Conservation (phyloP, 352 stramenopile genomes). For the Phytophthora tubulina region DNA sequence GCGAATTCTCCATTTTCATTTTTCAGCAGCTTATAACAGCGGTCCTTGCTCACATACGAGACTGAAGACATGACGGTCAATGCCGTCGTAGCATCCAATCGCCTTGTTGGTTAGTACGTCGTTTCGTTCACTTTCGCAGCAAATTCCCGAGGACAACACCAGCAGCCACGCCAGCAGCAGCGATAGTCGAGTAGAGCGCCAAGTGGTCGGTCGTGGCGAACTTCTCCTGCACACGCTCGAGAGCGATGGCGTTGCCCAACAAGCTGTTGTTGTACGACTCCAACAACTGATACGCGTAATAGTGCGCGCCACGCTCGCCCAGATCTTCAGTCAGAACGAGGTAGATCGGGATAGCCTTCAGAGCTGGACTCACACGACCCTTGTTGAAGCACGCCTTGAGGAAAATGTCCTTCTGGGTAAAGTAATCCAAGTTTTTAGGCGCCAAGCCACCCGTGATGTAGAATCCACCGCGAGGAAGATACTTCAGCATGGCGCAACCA, state of each 20-base stretch:
- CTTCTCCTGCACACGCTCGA: constrained; percentile 42
- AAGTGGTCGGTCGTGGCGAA: constrained; percentile 54
- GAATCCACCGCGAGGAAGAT: constrained; percentile 95
- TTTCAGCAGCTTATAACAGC: constrained; percentile 21
- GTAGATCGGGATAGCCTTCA: constrained; percentile 87
- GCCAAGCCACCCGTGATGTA: constrained; percentile 98
- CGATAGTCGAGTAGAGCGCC: constrained; percentile 55
- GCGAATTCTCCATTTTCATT: background rate
- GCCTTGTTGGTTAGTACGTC: background rate
- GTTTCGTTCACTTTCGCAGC: constrained; percentile 32
- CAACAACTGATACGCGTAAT: constrained; percentile 85
- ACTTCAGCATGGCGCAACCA: constrained; percentile 95
- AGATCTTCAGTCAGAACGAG: constrained; percentile 93
- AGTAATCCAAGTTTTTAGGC: constrained; percentile 96
- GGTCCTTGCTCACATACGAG: constrained; percentile 5
- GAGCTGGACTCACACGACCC: constrained; percentile 84
- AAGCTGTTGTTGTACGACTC: constrained; percentile 64
- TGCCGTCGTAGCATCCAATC: background rate
- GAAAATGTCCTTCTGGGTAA: constrained; percentile 87
- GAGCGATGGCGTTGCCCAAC: constrained; percentile 44
- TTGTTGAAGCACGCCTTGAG: constrained; percentile 90
- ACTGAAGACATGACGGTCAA: constrained; percentile 1
- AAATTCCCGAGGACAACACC: constrained; percentile 39
- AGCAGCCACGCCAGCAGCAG: constrained; percentile 45
- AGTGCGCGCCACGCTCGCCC: constrained; percentile 91